Percentiles rank a stretch among this genome's conserved stretches.
Conservation (phyloP, 495 filamentous ascomycete species). For the Sordaria brevicollis region DNA sequence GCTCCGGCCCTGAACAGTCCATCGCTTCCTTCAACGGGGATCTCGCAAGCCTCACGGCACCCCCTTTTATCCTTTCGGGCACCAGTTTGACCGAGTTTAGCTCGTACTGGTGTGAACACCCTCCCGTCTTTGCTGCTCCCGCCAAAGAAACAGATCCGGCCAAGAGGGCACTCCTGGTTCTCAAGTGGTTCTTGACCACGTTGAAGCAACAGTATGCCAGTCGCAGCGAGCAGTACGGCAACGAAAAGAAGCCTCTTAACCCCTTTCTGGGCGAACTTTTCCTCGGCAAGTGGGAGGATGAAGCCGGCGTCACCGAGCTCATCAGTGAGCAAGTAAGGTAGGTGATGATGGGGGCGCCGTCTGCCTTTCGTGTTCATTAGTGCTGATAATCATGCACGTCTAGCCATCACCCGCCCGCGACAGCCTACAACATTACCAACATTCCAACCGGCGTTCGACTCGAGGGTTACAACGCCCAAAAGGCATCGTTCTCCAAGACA, state of each 20-base stretch:
- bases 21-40: constrained; percentile 97
- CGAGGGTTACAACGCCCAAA: constrained; percentile 96
- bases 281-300: constrained; percentile 75
- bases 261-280: constrained; percentile 89
- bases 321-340: constrained; percentile 58
- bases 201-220: constrained; percentile 91
- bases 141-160: constrained; percentile 69
- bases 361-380: not conserved
- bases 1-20: constrained; percentile 45
- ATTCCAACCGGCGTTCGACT: constrained; percentile 72
- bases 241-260: constrained; percentile 96
- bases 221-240: constrained; percentile 80
- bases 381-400: not conserved
- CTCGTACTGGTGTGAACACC: constrained; percentile 95
- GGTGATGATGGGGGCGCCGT: not conserved
- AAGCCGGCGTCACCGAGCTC: constrained; percentile 57
- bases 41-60: constrained; percentile 84
- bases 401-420: constrained; percentile 95
- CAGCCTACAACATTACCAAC: constrained; percentile 88
- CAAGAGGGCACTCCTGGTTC: constrained; percentile 75
- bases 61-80: constrained; percentile 88
- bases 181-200: constrained; percentile 96
- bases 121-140: constrained; percentile 75
- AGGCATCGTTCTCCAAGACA: constrained; percentile 83
- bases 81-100: constrained; percentile 91